A percentile compares a stretch with the other conserved stretches of the same genome.
phyloP scores from a whole-genome alignment of 139 green algal genomes.

The Nannochloris sp. region DNA sequence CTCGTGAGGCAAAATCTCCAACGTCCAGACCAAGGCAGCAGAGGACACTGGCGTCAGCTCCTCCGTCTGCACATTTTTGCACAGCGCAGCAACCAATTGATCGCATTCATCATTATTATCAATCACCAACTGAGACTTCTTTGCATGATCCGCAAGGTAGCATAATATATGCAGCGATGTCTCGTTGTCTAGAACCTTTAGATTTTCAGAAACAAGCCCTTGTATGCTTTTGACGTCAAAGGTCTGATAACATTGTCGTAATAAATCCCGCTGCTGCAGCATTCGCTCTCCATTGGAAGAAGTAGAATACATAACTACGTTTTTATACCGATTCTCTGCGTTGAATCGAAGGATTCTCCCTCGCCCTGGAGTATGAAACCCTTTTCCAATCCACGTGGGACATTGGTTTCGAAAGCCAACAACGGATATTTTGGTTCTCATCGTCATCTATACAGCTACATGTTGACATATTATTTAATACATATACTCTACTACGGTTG shows the following conservation, averaged over 20 bases:
- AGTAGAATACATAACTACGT: neutral
- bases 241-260: neutral
- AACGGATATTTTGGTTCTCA: no score
- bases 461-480: no score
- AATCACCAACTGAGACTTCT: slow-evolving; percentile 10
- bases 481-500: neutral
- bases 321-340: neutral
- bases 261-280: neutral
- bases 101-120: neutral
- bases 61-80: neutral
- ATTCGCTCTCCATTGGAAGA: neutral
- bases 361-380: no score
- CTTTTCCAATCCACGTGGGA: no score
- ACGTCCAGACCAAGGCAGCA: neutral
- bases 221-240: neutral
- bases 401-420: no score
- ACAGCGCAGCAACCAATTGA: neutral
- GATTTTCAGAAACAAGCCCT: no score
- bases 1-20: neutral
- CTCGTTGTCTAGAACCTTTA: no score
- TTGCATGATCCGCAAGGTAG: slow-evolving; percentile 9
- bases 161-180: slow-evolving; percentile 16
- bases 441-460: neutral
- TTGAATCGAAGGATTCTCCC: no score
- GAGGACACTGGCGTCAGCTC: neutral